A percentile compares a stretch with the other conserved stretches of the same genome.
phyloP scores from a whole-genome alignment of 1,284 basidiomycete genomes.

The Moesziomyces sp. region DNA sequence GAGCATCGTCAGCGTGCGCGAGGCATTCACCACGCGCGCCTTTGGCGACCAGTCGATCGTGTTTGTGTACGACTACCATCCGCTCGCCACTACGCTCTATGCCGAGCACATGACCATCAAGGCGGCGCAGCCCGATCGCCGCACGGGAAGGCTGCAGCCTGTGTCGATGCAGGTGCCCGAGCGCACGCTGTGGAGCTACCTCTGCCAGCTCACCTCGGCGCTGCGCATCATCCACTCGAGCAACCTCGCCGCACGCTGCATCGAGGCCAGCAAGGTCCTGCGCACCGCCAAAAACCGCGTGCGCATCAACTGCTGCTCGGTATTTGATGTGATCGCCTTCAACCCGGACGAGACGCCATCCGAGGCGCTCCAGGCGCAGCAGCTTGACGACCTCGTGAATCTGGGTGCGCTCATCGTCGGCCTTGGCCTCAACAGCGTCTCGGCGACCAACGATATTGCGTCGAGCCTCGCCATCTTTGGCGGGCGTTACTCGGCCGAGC shows the following conservation, averaged over 20 bases:
- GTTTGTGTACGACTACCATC: conserved; percentile 90
- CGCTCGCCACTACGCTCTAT: conserved; percentile 83
- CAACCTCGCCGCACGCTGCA: conserved; percentile 82
- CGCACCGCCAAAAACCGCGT: conserved; percentile 85
- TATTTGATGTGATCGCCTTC: conserved; percentile 64
- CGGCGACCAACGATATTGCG: conserved; percentile 75
- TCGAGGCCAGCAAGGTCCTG: conserved; percentile 89
- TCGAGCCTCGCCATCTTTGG: conserved; percentile 82
- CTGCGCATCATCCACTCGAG: conserved; percentile 86
- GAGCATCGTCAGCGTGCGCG: conserved; percentile 82
- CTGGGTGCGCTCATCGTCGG: conserved; percentile 86
- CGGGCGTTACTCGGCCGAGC: conserved; percentile 80
- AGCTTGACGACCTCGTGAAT: conserved; percentile 87
- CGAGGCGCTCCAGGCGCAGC: conserved; percentile 51
- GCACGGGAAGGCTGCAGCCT: conserved; percentile 61
- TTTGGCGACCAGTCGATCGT: conserved; percentile 90
- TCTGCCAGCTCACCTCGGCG: conserved; percentile 88
- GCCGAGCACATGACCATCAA: conserved; percentile 74
- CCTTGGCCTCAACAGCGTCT: conserved; percentile 78
- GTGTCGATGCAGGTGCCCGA: conserved; percentile 74
- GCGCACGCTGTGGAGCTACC: conserved; percentile 90
- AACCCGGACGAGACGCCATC: conserved; percentile 40
- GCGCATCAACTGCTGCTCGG: conserved; percentile 57
- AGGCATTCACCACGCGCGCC: conserved; percentile 93
- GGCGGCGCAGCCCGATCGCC: conserved; percentile 66